phyloP scores from a whole-genome alignment of 805 yeast genomes.

The Lachancea meyersii region DNA sequence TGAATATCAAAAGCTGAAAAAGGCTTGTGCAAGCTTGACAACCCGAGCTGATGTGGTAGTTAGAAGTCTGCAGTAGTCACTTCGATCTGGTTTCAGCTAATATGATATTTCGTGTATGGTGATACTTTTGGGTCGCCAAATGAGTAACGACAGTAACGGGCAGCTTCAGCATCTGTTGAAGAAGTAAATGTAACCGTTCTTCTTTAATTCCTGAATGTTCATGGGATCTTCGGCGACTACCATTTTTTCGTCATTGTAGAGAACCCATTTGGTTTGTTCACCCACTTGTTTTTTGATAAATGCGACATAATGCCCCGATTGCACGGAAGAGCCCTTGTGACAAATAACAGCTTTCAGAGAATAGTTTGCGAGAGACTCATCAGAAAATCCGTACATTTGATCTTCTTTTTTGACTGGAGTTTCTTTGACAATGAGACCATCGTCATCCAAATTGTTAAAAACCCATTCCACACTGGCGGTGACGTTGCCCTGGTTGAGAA shows the following conservation, averaged over 20 bases:
- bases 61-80: not conserved
- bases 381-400: constrained; percentile 14
- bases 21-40: not conserved
- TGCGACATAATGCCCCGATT: constrained; percentile 88
- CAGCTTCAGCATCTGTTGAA: constrained; percentile 11
- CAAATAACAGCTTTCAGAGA: constrained; percentile 63
- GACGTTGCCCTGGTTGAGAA: constrained; percentile 50
- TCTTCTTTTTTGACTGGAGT: constrained; percentile 13
- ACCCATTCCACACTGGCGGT: constrained; percentile 90
- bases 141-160: not conserved
- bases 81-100: constrained; percentile 2
- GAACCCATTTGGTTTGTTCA: constrained; percentile 52
- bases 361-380: constrained; percentile 17
- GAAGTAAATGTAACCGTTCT: constrained; percentile 43
- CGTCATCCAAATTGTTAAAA: constrained; percentile 70
- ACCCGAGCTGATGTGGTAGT: not conserved
- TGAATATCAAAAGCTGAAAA: not conserved
- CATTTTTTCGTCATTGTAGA: constrained; percentile 87
- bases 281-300: constrained; percentile 46
- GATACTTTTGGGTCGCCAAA: no score
- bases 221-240: constrained; percentile 46
- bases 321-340: constrained; percentile 85
- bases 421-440: constrained; percentile 46
- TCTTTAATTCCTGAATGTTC: constrained; percentile 39
- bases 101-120: not conserved